A percentile compares a stretch with the other conserved stretches of the same genome.
Conservation (phyloP, 1,284 basidiomycete species). For the Xerocomus nothofagi region DNA sequence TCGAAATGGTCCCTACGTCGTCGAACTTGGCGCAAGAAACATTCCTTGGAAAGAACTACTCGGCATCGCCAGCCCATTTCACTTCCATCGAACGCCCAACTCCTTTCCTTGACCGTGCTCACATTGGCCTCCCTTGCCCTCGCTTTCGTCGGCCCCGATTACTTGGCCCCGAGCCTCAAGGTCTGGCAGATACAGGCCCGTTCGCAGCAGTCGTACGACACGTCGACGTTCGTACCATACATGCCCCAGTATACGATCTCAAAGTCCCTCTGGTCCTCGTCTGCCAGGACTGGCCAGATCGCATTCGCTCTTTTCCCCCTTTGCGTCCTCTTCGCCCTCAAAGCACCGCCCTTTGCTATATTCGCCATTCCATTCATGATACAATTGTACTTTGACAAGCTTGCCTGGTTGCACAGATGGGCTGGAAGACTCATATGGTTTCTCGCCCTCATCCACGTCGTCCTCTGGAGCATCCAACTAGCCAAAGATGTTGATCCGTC, state of each 20-base stretch:
- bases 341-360: conserved; percentile 79
- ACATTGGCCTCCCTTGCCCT: conserved; percentile 46
- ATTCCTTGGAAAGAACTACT: conserved; percentile 26
- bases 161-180: conserved; percentile 58
- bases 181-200: conserved; percentile 42
- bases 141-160: conserved; percentile 70
- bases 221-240: conserved; percentile 34
- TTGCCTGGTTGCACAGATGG: conserved; percentile 72
- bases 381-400: conserved; percentile 77
- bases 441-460: conserved; percentile 67
- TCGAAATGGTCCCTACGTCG: conserved; percentile 55
- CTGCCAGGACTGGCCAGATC: conserved; percentile 72
- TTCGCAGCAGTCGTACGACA: conserved; percentile 23
- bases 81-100: conserved; percentile 62
- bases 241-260: conserved; percentile 61
- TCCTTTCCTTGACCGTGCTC: conserved; percentile 49
- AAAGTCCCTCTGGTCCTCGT: conserved; percentile 80
- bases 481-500: conserved; percentile 48
- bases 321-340: conserved; percentile 76
- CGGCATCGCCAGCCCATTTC: conserved; percentile 47
- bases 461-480: conserved; percentile 77
- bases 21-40: conserved; percentile 44
- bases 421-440: conserved; percentile 75
- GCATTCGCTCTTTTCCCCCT: conserved; percentile 80
- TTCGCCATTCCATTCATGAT: conserved; percentile 71